phyloP scores from a whole-genome alignment of 2,329 filamentous ascomycete genomes.

The Cladophialophora exuberans region DNA sequence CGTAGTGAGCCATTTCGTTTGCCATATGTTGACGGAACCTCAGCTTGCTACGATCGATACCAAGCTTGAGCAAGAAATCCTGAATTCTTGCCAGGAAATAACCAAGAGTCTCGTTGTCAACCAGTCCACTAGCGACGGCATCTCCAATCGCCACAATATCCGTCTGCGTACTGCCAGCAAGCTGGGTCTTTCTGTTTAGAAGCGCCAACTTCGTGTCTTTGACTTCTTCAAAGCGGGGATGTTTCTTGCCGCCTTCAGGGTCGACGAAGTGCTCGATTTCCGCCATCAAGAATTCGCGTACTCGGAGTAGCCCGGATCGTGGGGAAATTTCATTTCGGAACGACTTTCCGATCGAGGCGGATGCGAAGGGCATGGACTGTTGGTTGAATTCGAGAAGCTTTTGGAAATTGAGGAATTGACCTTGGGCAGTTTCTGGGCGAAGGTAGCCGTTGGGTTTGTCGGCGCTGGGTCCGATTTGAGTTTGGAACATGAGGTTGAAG shows the following conservation, averaged over 20 bases:
- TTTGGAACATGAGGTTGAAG: constrained; percentile 99
- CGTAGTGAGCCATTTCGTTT: constrained; percentile 91
- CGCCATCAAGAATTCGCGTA: constrained; percentile 97
- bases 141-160: constrained; percentile 78
- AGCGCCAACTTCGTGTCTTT: constrained; percentile 81
- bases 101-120: constrained; percentile 96
- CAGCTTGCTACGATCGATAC: constrained; percentile 83
- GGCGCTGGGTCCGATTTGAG: constrained; percentile 88
- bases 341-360: constrained; percentile 94
- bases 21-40: constrained; percentile 97
- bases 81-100: constrained; percentile 97
- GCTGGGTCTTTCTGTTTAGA: constrained; percentile 81
- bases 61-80: constrained; percentile 85
- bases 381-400: constrained; percentile 98
- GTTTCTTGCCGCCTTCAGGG: constrained; percentile 91
- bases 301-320: constrained; percentile 83
- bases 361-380: constrained; percentile 93
- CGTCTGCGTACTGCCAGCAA: constrained; percentile 78
- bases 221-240: constrained; percentile 83
- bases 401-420: constrained; percentile 95
- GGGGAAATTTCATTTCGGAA: constrained; percentile 99
- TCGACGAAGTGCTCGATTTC: constrained; percentile 99
- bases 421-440: constrained; percentile 93
- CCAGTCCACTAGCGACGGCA: constrained; percentile 77
- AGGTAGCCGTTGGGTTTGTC: constrained; percentile 78